Conservation (phyloP, 306 rosid species). For the Hippophae tibetana region DNA sequence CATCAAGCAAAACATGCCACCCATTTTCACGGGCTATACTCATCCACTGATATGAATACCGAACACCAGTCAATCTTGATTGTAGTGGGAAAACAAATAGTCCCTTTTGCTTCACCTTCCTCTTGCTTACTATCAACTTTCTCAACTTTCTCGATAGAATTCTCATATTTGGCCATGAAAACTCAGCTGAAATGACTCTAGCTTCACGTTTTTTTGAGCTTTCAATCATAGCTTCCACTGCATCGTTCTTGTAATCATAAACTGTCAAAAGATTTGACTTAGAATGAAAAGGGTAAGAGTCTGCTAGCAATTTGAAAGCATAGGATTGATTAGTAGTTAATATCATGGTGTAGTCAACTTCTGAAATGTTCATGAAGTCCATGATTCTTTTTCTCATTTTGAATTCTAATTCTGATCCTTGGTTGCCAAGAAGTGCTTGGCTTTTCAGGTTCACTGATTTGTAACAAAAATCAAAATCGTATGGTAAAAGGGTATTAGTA, state of each 20-base stretch:
- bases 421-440: constrained; percentile 37
- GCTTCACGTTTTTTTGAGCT: constrained; percentile 57
- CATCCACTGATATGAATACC: constrained; percentile 78
- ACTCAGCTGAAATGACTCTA: constrained; percentile 42
- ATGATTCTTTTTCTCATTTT: constrained; percentile 47
- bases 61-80: constrained; percentile 62
- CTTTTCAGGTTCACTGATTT: constrained; percentile 52
- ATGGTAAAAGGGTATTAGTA: not conserved
- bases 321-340: constrained; percentile 69
- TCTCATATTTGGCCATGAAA: constrained; percentile 48
- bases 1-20: constrained; percentile 72
- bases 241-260: constrained; percentile 60
- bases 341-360: constrained; percentile 53
- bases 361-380: constrained; percentile 69
- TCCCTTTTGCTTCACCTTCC: constrained; percentile 35
- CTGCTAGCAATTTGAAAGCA: constrained; percentile 62
- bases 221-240: constrained; percentile 50
- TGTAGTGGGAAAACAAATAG: constrained; percentile 76
- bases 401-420: constrained; percentile 52
- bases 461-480: constrained; percentile 44
- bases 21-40: constrained; percentile 70
- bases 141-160: constrained; percentile 34
- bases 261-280: constrained; percentile 58
- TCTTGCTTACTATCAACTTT: constrained; percentile 31
- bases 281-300: constrained; percentile 57